Conservation (phyloP, 805 yeast species). For the Candida broadrunensis region DNA sequence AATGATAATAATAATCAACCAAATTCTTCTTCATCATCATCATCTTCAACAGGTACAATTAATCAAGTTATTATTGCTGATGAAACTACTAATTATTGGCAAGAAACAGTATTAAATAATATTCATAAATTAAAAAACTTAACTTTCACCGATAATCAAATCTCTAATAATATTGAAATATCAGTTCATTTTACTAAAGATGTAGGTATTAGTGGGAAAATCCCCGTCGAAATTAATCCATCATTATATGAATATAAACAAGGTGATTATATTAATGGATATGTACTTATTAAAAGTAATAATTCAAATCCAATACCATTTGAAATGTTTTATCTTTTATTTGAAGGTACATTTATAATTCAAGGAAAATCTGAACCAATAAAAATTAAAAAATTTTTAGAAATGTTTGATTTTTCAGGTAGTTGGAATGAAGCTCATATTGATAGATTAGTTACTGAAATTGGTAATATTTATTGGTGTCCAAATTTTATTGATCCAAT, state of each 20-base stretch:
- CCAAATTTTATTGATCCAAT: slow-evolving; percentile 18
- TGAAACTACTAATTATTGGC: slow-evolving; percentile 30
- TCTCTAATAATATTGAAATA: slow-evolving; percentile 24
- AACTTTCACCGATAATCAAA: slow-evolving; percentile 23
- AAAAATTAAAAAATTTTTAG: slow-evolving; percentile 32
- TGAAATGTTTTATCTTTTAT: slow-evolving; percentile 58
- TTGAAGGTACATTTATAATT: slow-evolving; percentile 48
- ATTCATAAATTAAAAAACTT: slow-evolving; percentile 30
- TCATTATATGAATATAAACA: slow-evolving; percentile 52
- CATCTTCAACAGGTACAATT: slow-evolving; percentile 1
- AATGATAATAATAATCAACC: background rate
- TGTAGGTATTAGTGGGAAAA: slow-evolving; percentile 24
- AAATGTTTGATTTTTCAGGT: slow-evolving; percentile 52
- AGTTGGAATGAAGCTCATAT: slow-evolving; percentile 43
- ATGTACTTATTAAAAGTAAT: slow-evolving; percentile 41
- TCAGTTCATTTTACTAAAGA: slow-evolving; percentile 31
- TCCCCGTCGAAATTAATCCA: slow-evolving; percentile 27
- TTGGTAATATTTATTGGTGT: slow-evolving; percentile 11
- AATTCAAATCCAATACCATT: slow-evolving; percentile 45
- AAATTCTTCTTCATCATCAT: background rate
- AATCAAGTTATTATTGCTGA: slow-evolving; percentile 27
- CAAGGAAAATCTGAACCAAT: slow-evolving; percentile 11
- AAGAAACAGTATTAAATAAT: slow-evolving; percentile 37
- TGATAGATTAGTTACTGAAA: slow-evolving; percentile 28
- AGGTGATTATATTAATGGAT: slow-evolving; percentile 68